phyloP scores from a whole-genome alignment of 2,329 filamentous ascomycete species.

The Verticillium zaregamsianum region DNA sequence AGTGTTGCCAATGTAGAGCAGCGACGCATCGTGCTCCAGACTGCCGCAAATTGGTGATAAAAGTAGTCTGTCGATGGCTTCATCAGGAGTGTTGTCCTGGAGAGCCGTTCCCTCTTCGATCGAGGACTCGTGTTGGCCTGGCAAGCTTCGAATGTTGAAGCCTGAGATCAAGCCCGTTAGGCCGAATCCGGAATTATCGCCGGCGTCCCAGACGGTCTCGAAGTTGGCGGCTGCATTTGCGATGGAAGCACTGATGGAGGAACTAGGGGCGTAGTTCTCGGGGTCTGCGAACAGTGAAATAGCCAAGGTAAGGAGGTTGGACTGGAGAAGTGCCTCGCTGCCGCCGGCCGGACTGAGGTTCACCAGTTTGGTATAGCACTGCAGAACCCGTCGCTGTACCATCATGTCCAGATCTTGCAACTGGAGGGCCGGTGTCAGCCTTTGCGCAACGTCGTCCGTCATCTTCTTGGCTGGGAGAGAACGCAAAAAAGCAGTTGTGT shows the following conservation, averaged over 20 bases:
- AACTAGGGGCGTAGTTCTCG: conserved; percentile 73
- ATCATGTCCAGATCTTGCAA: conserved; percentile 87
- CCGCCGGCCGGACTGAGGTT: conserved; percentile 82
- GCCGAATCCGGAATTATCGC: conserved; percentile 91
- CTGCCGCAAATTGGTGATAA: conserved; percentile 74
- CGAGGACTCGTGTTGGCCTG: conserved; percentile 60
- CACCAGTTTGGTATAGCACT: conserved; percentile 90
- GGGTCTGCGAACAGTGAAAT: conserved; percentile 92
- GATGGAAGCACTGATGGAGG: conserved; percentile 84
- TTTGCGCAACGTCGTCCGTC: conserved; percentile 80
- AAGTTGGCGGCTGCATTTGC: conserved; percentile 86
- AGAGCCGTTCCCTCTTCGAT: conserved; percentile 38
- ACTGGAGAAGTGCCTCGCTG: conserved; percentile 82
- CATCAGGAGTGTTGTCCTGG: conserved; percentile 57
- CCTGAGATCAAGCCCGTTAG: conserved; percentile 81
- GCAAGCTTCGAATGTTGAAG: conserved; percentile 66
- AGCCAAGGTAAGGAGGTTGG: conserved; percentile 83
- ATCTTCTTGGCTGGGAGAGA: conserved; percentile 79
- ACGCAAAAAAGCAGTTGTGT: conserved; percentile 85
- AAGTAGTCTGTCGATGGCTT: conserved; percentile 57
- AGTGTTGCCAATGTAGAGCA: conserved; percentile 63
- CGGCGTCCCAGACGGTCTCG: conserved; percentile 91
- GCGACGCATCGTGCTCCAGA: conserved; percentile 83
- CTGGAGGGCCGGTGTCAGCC: conserved; percentile 80
- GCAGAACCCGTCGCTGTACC: conserved; percentile 86